Evolutionary conservation across 345 rosid genomes (phyloP), one percentile per base, ranked within the genome.

Genomic region (Melaleuca quinquenervia): DNA sequence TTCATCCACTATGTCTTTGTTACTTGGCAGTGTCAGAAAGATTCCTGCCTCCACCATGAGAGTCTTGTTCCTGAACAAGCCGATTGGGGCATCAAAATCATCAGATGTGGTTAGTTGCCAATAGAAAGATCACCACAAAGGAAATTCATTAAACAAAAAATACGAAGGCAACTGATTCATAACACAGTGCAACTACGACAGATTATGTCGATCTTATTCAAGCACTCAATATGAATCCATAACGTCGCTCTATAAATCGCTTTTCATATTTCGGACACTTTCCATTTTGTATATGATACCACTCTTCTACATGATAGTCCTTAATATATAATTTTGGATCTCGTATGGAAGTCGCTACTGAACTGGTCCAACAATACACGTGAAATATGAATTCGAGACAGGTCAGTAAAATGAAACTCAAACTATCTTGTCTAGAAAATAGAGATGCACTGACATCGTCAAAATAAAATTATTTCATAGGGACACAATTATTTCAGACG

Each of bases 11-110:
- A 5, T 83, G 49, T 91, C 90, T 2, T 88, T 83, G 70, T 89
- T 84, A 56, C 90, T 92, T 0, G 98, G 98, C 60, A 96, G 89
- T 83, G 92, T 97, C 89, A 95, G 89, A 56, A 94, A 87, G 52
- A 97, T 91, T 86, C 96, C 96, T 60, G 98, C 95, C 89, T 93
- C 96, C 80, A 92, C 92, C 93, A 94, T 95, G 15, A 96, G 88
- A 1, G 92, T 93, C 92, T 95, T 97, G 96, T 88, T 95, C 94
- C 99, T 97, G 93, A 90, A 91, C 84, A 26, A 83, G 86, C 48
- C 7, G 29, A 83, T 87, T 32, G 27, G 20, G 14, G 41, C 16
- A 55, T 41, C 24, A 52, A 44, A 41, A 41, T 53, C 44, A 5
- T 70, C 26, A 2, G 80, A 36, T 41, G 5, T 18, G 48, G 26